Evolutionary conservation across 257 asterid genomes (phyloP), one percentile per base, ranked within the genome.

Genomic region (Handroanthus guayacan): DNA sequence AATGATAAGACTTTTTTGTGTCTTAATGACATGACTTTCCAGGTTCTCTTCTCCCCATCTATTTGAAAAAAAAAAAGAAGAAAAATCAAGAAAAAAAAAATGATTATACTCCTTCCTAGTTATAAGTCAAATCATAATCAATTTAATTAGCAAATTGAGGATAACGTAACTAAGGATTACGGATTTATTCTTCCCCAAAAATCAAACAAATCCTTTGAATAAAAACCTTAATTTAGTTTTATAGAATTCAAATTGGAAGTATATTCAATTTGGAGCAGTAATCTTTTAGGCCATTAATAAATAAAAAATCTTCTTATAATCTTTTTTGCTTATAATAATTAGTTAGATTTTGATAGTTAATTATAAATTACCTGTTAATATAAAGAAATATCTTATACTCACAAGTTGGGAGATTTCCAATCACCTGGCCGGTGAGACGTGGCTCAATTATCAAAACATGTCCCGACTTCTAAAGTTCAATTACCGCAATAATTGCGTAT

Each of bases 1-100:
- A 63, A 76, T 38, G 62, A 64, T 47, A 57, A 66, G 75, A 76
- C 80, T 67, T 76, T 25, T 52, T 67, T 67, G 62, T 76, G 69
- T 25, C 50, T 3, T 48, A 41, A 50, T 71, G 84, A 72, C 55
- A 67, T 3, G 84, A 81, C 84, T 50, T 67, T 60, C 84, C 8
- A 58, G 70, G 74, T 72, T 71, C 79, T 71, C 65, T 12, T 43
- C 9, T 5, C 48, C 50, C 13, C 65, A 50, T 57, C 31, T 25
- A 0, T 25, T 67, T 55, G n/a, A 20, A 41, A 50, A 61, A 50
- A n/a, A 36, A 70, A 41, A 20, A 41, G 38, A 61, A 50, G 10
- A 36, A 70, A 41, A 68, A 74, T 75, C 69, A 62, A 63, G 7
- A 63, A 17, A 34, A 63, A 34, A 63, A 37, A n/a, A 76, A 71